These are phyloP conservation scores for Saprolegnia parasitica DNA, from an alignment of 352 stramenopile genomes.

Conservation along the genomic window DNA sequence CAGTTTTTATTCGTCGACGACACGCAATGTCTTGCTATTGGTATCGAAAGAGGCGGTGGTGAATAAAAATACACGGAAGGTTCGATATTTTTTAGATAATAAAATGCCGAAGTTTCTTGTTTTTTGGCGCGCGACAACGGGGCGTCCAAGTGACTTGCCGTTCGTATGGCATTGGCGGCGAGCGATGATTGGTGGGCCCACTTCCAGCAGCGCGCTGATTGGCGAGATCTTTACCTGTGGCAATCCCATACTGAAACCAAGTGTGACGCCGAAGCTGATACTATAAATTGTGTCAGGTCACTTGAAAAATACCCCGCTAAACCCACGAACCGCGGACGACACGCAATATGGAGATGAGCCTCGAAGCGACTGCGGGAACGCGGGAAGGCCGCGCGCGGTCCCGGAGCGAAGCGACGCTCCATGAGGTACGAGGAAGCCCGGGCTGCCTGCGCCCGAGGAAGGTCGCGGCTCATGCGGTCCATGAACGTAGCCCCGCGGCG, in stretches of 20 bases:
- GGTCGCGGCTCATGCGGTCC: not conserved
- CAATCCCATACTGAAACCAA: conserved; percentile 21
- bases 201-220: not conserved
- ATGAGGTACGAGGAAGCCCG: not conserved
- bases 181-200: conserved; percentile 13
- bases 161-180: not conserved
- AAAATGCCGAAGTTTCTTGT: not conserved
- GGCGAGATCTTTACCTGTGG: conserved; percentile 21
- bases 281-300: conserved; percentile 25
- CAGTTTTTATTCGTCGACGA: not conserved
- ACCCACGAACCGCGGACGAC: conserved; percentile 10
- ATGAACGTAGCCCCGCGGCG: not conserved
- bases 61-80: conserved; percentile 4
- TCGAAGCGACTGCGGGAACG: not conserved
- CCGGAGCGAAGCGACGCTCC: not conserved
- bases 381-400: not conserved
- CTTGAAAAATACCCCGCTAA: conserved; percentile 28
- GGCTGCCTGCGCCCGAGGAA: not conserved
- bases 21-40: not conserved
- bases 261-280: conserved; percentile 7
- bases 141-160: conserved; percentile 1
- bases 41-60: not conserved
- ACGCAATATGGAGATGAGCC: not conserved
- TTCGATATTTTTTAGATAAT: conserved; percentile 9
- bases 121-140: conserved; percentile 28